phyloP scores from a whole-genome alignment of 148 eudicot genomes.

The Drosera capensis region DNA sequence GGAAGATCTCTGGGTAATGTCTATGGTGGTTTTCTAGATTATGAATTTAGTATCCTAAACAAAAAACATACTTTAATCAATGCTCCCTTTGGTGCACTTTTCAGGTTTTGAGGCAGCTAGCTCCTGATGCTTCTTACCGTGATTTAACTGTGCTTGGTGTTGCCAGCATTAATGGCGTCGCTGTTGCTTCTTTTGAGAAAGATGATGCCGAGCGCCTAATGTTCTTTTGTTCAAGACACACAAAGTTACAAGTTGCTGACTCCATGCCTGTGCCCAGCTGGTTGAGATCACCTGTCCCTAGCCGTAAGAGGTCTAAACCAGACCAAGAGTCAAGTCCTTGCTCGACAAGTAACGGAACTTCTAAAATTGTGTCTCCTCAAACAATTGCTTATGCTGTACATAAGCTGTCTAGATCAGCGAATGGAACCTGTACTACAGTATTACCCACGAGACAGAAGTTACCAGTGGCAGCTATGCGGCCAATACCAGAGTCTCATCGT shows the following conservation, averaged over 20 bases:
- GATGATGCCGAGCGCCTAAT: conserved; percentile 80
- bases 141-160: conserved; percentile 77
- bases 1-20: background rate
- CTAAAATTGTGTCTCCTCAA: conserved; percentile 9
- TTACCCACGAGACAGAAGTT: conserved; percentile 28
- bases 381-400: conserved; percentile 20
- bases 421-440: conserved; percentile 25
- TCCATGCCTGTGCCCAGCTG: conserved; percentile 44
- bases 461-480: conserved; percentile 73
- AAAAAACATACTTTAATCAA: too few relatives aligned
- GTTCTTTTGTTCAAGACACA: conserved; percentile 39
- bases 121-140: conserved; percentile 75
- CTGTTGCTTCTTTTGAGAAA: conserved; percentile 79
- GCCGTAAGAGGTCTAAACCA: conserved; percentile 32
- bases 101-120: conserved; percentile 91
- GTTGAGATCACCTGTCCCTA: conserved; percentile 80
- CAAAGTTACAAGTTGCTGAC: conserved; percentile 14
- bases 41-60: too few relatives aligned
- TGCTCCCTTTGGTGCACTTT: conserved; percentile 6
- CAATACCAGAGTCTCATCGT: conserved; percentile 66
- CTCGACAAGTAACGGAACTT: conserved; percentile 14
- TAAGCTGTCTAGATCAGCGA: conserved; percentile 16
- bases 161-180: conserved; percentile 74
- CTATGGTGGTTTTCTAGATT: background rate
- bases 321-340: conserved; percentile 24